These are phyloP conservation scores for Hyphodiscus hymeniophilus DNA, from an alignment of 495 filamentous ascomycete species.

Conservation along the genomic window DNA sequence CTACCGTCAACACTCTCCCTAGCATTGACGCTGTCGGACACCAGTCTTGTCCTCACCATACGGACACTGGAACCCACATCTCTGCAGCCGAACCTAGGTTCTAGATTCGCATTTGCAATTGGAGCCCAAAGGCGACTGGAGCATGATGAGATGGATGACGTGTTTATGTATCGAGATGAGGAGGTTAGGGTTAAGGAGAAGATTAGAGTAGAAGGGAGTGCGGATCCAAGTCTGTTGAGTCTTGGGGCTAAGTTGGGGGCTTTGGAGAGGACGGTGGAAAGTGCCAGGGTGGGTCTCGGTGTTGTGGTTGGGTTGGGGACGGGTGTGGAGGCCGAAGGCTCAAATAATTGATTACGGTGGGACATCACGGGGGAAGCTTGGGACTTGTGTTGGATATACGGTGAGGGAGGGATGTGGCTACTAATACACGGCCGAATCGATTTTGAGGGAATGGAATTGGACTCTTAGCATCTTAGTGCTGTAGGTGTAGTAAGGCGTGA, in stretches of 20 bases:
- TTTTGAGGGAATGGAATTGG: too few species aligned
- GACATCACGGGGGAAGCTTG: too few species aligned
- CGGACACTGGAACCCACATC: constrained; percentile 65
- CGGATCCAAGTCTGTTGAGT: constrained; percentile 84
- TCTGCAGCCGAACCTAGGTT: constrained; percentile 38
- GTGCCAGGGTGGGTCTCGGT: constrained; percentile 62
- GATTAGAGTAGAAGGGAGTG: constrained; percentile 71
- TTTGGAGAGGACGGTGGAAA: constrained; percentile 61
- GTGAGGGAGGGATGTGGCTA: too few species aligned
- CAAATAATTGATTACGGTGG: too few species aligned
- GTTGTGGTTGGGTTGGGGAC: constrained; percentile 68
- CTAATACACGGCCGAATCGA: too few species aligned
- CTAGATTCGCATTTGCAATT: constrained; percentile 45
- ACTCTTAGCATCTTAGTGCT: too few species aligned
- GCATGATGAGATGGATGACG: constrained; percentile 73
- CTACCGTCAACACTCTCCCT: constrained; percentile 57
- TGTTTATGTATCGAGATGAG: constrained; percentile 49
- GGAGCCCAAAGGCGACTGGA: constrained; percentile 51
- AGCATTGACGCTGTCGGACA: constrained; percentile 69
- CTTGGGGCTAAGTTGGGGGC: constrained; percentile 80
- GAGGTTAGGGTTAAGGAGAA: constrained; percentile 86
- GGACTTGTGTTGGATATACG: too few species aligned
- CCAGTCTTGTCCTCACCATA: constrained; percentile 66
- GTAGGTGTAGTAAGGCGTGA: too few species aligned
- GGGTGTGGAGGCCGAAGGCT: constrained; percentile 26